Evolutionary conservation across 176 grass and related monocot species (phyloP), one percentile per base, ranked within the genome.

Genomic region (Juncus inflexus): DNA sequence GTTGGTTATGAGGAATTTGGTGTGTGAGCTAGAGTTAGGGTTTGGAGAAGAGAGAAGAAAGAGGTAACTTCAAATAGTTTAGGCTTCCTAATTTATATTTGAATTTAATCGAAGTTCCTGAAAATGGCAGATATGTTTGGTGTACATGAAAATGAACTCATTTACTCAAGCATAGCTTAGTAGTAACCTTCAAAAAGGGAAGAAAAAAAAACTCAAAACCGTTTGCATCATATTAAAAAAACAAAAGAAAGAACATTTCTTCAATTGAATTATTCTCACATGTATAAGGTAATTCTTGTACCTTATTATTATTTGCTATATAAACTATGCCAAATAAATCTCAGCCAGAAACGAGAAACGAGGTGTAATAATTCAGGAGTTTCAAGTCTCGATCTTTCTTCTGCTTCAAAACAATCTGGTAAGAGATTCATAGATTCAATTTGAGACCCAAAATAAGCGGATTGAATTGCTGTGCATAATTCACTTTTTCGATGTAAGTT

Each of bases 401-500:
- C 87, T 3, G 92, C 92, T 70, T 97, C 87, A 35, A 97, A 97
- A 68, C 87, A 83, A 62, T 89, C 87, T 63, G 92, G 92, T 74
- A 97, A 87, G 56, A 79, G 39, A 81, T 91, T 85, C 84, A 86
- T 79, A 39, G 87, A 86, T 58, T 81, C 82, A n/a, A 91, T 70
- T 37, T 81, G 35, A 1, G 84, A 87, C 11, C 92, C 87, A 68
- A 86, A 89, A 82, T 97, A 97, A 36, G 92, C 92, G 70, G 80
- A 62, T 15, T 76, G 87, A 42, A 97, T 79, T 51, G 92, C 87
- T 8, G 79, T 68, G 52, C 89, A 97, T 62, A 97, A 15, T 58
- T 91, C 92, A 77, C 79, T 61, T 84, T 83, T 57, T 83, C 74
- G 60, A 97, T 83, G 78, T 91, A 97, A 55, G 79, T 55, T 54